Base-by-base conservation (phyloP, 2,329 filamentous ascomycete genomes). In the Rutstroemia sp. region DNA sequence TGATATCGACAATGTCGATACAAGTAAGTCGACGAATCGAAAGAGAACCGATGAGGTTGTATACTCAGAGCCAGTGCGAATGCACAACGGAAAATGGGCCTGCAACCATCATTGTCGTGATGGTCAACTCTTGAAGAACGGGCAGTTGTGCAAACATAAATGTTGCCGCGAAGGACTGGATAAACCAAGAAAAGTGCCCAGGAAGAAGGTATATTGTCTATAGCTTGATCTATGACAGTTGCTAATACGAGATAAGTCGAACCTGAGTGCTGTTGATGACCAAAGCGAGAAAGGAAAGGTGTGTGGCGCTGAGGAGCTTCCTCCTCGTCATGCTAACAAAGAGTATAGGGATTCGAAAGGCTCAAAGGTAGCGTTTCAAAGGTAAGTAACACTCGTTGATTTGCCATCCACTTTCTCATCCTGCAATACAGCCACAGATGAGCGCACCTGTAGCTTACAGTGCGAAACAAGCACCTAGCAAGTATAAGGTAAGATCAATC, bases 141-240 rank as follows among this genome's bases (percentile, higher is more conserved):
- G 74, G 4, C 72, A 71, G 37, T 61, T 56, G 37, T 92, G 88
- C 70, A 88, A 83, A 62, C 88, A 92, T 64, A 70, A 79, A 38
- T 92, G 88, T 65, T 92, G 88, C 65, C 79, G 78, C 23, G 82
- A 88, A 58, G 88, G 88, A 0, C 66, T 88, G 18, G 82, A 88
- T 38, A 88, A 83, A 60, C 84, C 81, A 45, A 59, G 58, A 18
- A 68, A 61, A 34, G 2, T 52, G 19, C 57, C 55, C 44, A 56
- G 63, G 47, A 58, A 63, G 58, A 58, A 63, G 48, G 30, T 34
- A 34, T 12, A 12, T 12, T 34, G 9, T 34, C 4, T 34, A 12
- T 4, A 1, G 30, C 30, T 34, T 34, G 10, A 34, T 3, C 12
- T 9, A 34, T 34, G 10, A 34, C 30, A 12, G 10, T 34, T 3